Base-by-base conservation (phyloP, 2,329 filamentous ascomycete species). In the Pezicula carpinea region DNA sequence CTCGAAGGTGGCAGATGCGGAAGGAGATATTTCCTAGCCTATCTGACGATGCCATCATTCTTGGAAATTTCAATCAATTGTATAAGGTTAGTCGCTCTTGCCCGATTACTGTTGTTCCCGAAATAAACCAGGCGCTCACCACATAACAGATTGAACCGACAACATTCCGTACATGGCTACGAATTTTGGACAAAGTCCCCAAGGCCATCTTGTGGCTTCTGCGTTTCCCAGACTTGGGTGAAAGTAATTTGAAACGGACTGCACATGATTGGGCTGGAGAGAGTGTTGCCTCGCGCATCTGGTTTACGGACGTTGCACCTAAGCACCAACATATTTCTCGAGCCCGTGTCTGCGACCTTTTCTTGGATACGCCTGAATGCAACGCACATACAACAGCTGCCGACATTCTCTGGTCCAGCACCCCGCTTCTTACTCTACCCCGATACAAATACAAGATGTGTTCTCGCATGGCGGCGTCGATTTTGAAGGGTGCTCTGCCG, bases 381-480 rank as follows among this genome's bases (percentile, higher is more conserved):
- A 99, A 99, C 62, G 93, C 91, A 1, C 93, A 99, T 66, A 99
- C 93, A 1, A 99, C 93, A 1, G 93, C 93, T 2, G 95, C 93
- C 11, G 93, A 99, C 61, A 86, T 97, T 1, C 74, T 99, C 6
- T 99, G 93, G 93, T 95, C 88, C 44, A 95, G 91, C 57, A 97
- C 93, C 0, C 93, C 93, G 5, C 72, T 99, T 18, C 74, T 99
- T 22, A 99, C 93, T 0, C 75, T 93, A 23, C 91, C 93, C 10
- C 81, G 93, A 31, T 96, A 97, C 66, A 80, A 87, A 43, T 96
- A 96, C 70, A 99, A 99, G 69, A 99, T 99, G 93, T 99, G 93
- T 67, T 95, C 89, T 36, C 87, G 93, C 45, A 99, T 99, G 87
- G 93, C 92, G 6, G 91, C 93, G 6, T 96, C 89, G 10, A 97